phyloP scores from a whole-genome alignment of 2,329 filamentous ascomycete genomes.

The Keithomyces neogunnii region DNA sequence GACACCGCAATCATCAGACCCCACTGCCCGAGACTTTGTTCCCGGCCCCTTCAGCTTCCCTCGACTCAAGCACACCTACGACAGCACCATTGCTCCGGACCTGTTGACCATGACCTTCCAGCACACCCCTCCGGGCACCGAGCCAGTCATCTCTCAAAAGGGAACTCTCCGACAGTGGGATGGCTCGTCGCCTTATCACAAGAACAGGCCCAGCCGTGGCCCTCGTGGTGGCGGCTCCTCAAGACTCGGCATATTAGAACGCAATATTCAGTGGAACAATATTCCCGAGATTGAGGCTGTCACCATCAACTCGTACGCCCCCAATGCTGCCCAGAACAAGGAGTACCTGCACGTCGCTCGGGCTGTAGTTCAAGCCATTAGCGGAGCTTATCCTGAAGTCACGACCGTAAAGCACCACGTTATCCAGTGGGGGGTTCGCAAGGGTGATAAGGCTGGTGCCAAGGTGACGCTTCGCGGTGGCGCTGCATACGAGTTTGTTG shows the following conservation, averaged over 20 bases:
- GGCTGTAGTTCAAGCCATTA: conserved; percentile 78
- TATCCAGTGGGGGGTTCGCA: conserved; percentile 63
- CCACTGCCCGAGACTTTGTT: conserved; percentile 76
- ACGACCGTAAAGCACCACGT: conserved; percentile 65
- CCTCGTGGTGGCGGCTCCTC: conserved; percentile 65
- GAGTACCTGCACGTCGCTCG: conserved; percentile 74
- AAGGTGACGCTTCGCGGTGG: conserved; percentile 73
- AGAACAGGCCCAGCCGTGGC: conserved; percentile 76
- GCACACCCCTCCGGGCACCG: conserved; percentile 73
- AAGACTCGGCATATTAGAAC: conserved; percentile 62
- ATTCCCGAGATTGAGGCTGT: conserved; percentile 75
- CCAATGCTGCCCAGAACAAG: conserved; percentile 61
- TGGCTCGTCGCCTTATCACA: conserved; percentile 86
- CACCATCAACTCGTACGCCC: conserved; percentile 69
- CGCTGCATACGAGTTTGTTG: conserved; percentile 80
- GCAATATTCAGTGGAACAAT: conserved; percentile 70
- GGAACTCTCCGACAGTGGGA: conserved; percentile 79
- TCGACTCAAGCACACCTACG: conserved; percentile 82
- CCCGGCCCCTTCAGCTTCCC: conserved; percentile 87
- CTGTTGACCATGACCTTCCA: conserved; percentile 82
- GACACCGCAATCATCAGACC: conserved; percentile 78
- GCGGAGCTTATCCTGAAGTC: conserved; percentile 62
- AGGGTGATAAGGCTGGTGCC: conserved; percentile 63
- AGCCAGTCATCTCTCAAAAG: conserved; percentile 32
- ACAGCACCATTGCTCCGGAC: conserved; percentile 78